Base-by-base conservation (phyloP, 495 filamentous ascomycete genomes). In the Terfezia boudieri region DNA sequence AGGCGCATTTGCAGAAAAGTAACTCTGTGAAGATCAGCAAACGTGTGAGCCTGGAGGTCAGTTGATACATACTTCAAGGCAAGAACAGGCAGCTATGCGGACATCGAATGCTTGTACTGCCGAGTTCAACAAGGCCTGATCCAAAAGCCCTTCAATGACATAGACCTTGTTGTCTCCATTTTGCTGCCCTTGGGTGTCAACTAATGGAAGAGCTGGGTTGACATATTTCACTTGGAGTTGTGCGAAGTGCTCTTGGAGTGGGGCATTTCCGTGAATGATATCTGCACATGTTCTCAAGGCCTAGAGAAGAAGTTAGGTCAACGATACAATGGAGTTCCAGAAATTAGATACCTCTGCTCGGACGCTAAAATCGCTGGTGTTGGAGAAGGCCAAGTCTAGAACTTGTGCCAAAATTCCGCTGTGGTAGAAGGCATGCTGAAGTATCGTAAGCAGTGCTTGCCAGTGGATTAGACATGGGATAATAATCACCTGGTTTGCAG, bases 111-210 rank as follows among this genome's bases (percentile, higher is more conserved):
- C 72, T 56, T 78, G 71, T 49, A 78, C 71, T 3, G 81, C 70
- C 16, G 73, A 68, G 37, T 83, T 74, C 49, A 76, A 77, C n/a
- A 98, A 69, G 4, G 81, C 80, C 37, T 94, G 71, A 61, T 95
- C 87, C 50, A 98, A 73, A n/a, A 96, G 71, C 9, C 83, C 90
- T 66, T 95, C 87, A 58, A 98, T 94, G 20, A 96, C 84, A 70
- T 88, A 93, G 43, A 88, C 76, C 58, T 72, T 81, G 38, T 75
- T 68, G 36, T 76, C 68, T 7, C 68, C 71, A 55, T 73, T 78
- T 56, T 66, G 58, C 53, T 73, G 69, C 14, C 53, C 61, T 49
- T 23, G 50, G 43, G 59, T 57, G 36, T 59, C 66, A 43, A 74
- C 71, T 51, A 72, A 70, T 38, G 76, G 65, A 20, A 76, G 69